Evolutionary conservation across 176 grass and related monocot species (phyloP), one percentile per base, ranked within the genome.

Genomic region (maize (Zea mays)): DNA sequence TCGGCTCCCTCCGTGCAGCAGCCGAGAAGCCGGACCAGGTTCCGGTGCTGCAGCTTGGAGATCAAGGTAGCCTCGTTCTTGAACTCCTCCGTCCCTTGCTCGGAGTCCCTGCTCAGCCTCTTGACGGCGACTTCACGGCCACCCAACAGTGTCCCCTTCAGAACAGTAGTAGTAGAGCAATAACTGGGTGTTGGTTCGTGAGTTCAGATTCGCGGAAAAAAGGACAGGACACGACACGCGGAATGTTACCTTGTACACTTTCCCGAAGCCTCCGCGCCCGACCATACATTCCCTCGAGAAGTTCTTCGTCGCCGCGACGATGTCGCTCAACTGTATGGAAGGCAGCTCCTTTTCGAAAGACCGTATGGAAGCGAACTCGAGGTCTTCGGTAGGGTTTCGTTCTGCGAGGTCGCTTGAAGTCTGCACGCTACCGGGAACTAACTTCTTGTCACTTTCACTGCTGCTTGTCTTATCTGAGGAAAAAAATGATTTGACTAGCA

Each of bases 231-330:
- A 59, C 5, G n/a, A 54, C 20, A 20, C 11, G 21, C 5, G 36
- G 15, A 35, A 1, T 5, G 10, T 49, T 91, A 92, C 90, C 90
- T 86, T 89, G 75, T 89, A 92, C 55, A 92, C 90, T 37, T 72
- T 83, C 6, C 83, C 90, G 41, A 92, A 92, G 51, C 90, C 86
- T 12, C 86, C 90, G 0, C 87, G 83, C 0, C 90, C 90, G 0
- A 92, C 73, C 67, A 85, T 73, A 54, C 27, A 66, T 16, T 67
- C 2, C 10, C 65, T 73, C 6, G 84, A 87, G 73, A 93, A 93
- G 48, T 93, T 77, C 47, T 50, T 21, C 8, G 90, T 93, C 5
- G 87, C 84, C 0, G 66, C 47, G 0, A 68, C 56, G 9, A 93
- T 84, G 7, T 69, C 82, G 3, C 65, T 65, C 40, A 93, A 87